Conservation (phyloP, 2,329 filamentous ascomycete species). For the Penicillium sp. region DNA sequence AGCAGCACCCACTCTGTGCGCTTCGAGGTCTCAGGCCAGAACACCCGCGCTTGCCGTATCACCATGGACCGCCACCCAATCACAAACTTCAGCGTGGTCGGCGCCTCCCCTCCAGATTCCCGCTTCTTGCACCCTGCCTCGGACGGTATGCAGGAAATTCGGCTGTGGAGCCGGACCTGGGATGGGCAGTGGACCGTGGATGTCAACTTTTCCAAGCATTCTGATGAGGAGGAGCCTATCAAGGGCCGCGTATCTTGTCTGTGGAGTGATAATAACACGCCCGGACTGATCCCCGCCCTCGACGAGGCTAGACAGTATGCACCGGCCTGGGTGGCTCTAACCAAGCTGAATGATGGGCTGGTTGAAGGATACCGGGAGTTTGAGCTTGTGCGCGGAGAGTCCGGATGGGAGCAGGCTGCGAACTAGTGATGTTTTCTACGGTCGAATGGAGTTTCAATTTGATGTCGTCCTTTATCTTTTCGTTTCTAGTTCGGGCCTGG, state of each 20-base stretch:
- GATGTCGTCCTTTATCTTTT: not conserved
- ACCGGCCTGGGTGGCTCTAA: slow-evolving; percentile 75
- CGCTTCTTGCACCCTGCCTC: slow-evolving; percentile 65
- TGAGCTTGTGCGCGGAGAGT: slow-evolving; percentile 37
- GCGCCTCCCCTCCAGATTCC: slow-evolving; percentile 58
- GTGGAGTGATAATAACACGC: slow-evolving; percentile 81
- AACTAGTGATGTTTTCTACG: not conserved
- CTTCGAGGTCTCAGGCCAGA: slow-evolving; percentile 66
- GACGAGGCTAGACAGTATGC: slow-evolving; percentile 75
- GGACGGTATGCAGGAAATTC: slow-evolving; percentile 64
- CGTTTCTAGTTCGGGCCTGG: not conserved
- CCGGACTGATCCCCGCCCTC: slow-evolving; percentile 73
- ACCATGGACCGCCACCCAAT: slow-evolving; percentile 66
- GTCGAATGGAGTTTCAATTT: not conserved
- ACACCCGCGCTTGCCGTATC: slow-evolving; percentile 77
- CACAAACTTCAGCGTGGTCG: slow-evolving; percentile 61
- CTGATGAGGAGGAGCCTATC: slow-evolving; percentile 46
- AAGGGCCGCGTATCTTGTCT: slow-evolving; percentile 71
- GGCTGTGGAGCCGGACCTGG: slow-evolving; percentile 82
- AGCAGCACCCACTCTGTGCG: slow-evolving; percentile 48
- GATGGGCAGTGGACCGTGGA: slow-evolving; percentile 72
- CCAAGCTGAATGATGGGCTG: slow-evolving; percentile 73
- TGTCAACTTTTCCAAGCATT: slow-evolving; percentile 51
- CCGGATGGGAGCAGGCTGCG: slow-evolving; percentile 1
- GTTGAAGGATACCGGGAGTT: slow-evolving; percentile 77